Evolutionary conservation across 2,329 filamentous ascomycete genomes (phyloP).

Genomic region (Didymella keratinophila): DNA sequence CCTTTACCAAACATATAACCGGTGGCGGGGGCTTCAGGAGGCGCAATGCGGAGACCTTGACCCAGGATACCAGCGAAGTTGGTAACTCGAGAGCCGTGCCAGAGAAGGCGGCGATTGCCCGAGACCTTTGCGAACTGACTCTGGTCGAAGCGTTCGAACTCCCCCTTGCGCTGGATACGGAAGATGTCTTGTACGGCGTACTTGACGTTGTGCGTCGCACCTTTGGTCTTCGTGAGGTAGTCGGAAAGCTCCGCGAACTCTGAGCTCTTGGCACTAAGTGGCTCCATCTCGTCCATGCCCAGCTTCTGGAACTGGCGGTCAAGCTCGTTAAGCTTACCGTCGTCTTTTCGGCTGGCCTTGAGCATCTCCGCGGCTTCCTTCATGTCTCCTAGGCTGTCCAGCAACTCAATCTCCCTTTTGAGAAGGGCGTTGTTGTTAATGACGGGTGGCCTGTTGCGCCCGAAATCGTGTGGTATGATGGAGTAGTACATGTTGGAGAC

Average conservation of each 20-base stretch:
- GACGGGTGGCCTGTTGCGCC: conserved; percentile 74
- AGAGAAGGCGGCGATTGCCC: conserved; percentile 78
- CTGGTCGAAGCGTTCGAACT: conserved; percentile 71
- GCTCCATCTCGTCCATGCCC: conserved; percentile 77
- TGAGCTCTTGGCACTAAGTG: conserved; percentile 63
- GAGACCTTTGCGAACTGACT: conserved; percentile 61
- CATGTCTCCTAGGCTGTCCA: conserved; percentile 85
- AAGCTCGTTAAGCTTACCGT: conserved; percentile 66
- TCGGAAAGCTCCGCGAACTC: conserved; percentile 72
- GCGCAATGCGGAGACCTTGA: conserved; percentile 89
- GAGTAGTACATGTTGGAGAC: conserved; percentile 83
- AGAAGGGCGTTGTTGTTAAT: conserved; percentile 66
- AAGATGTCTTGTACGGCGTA: conserved; percentile 79
- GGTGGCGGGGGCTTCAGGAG: conserved; percentile 78
- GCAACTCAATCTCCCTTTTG: conserved; percentile 78
- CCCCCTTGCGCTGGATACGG: conserved; percentile 78
- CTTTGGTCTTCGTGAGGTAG: conserved; percentile 73
- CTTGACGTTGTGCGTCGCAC: conserved; percentile 68
- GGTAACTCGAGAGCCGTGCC: conserved; percentile 84
- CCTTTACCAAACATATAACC: conserved; percentile 94
- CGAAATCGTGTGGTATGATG: conserved; percentile 82
- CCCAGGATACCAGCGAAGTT: conserved; percentile 89
- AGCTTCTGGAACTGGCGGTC: conserved; percentile 78
- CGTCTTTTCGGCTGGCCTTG: conserved; percentile 65
- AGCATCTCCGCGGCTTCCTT: conserved; percentile 81